Percentiles rank a stretch among this genome's conserved stretches.
Conservation (phyloP, 352 stramenopile species). For the Phytophthora quininea region DNA sequence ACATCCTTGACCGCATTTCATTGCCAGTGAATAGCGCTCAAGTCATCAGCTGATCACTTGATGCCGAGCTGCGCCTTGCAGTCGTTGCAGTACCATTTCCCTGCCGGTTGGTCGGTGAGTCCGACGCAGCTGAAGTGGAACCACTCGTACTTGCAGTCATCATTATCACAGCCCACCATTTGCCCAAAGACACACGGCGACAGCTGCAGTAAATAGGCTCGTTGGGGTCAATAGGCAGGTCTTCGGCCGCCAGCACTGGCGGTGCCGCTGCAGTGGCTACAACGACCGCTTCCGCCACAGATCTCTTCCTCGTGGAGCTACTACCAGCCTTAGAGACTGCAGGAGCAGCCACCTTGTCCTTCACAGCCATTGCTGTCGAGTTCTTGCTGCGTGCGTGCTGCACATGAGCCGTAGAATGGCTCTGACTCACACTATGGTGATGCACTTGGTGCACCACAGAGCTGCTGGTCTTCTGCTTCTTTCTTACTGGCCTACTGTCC, state of each 20-base stretch:
- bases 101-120: slow-evolving; percentile 80
- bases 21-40: no score
- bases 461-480: slow-evolving; percentile 56
- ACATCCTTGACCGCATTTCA: no score
- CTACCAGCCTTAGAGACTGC: slow-evolving; percentile 20
- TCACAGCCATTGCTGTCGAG: slow-evolving; percentile 13
- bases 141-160: slow-evolving; percentile 94
- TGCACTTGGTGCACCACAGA: slow-evolving; percentile 23
- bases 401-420: slow-evolving; percentile 22
- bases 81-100: slow-evolving; percentile 87
- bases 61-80: slow-evolving; percentile 75
- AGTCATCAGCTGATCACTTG: no score
- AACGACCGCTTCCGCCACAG: slow-evolving; percentile 36
- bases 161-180: slow-evolving; percentile 93
- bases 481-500: slow-evolving; percentile 51
- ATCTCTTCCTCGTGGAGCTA: slow-evolving; percentile 53
- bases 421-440: slow-evolving; percentile 12
- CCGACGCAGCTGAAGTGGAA: slow-evolving; percentile 92
- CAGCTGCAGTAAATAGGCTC: slow-evolving; percentile 90
- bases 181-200: slow-evolving; percentile 89
- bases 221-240: slow-evolving; percentile 87
- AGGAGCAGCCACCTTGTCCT: slow-evolving; percentile 27
- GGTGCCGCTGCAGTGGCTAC: slow-evolving; percentile 15
- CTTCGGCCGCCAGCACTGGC: slow-evolving; percentile 62
- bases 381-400: slow-evolving; percentile 41